Conservation (phyloP, 2,329 filamentous ascomycete genomes). For the Monilinia fructicola region DNA sequence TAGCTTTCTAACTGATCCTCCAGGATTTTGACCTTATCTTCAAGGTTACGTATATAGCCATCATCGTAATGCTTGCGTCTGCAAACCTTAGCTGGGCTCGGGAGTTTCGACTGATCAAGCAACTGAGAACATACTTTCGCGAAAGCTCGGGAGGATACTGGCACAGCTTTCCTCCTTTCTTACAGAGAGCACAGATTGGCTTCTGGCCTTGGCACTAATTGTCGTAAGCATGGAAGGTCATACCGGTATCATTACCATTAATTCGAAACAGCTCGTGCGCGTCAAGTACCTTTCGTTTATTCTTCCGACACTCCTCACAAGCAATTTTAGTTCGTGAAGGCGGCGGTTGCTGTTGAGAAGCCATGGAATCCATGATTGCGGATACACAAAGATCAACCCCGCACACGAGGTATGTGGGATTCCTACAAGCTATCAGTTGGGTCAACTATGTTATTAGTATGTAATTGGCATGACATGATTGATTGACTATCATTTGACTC, state of each 20-base stretch:
- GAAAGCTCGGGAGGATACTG: conserved; percentile 10
- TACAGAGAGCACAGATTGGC: conserved; percentile 4
- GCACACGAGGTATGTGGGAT: neutral
- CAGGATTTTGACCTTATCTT: conserved; percentile 2
- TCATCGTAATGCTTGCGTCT: conserved; percentile 4
- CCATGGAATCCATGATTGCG: conserved; percentile 3
- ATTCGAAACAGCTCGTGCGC: neutral
- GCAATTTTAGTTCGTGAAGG: neutral
- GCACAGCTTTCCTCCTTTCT: conserved; percentile 4
- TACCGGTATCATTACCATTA: neutral
- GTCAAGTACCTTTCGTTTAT: conserved; percentile 10
- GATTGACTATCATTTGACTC: neutral
- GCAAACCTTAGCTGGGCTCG: neutral
- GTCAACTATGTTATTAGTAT: neutral
- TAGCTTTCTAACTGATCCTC: neutral
- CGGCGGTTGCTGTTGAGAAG: neutral
- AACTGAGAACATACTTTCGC: conserved; percentile 8
- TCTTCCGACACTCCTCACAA: conserved; percentile 11
- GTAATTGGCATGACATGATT: neutral
- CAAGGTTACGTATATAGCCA: neutral
- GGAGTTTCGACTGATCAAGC: neutral
- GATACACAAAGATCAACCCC: neutral
- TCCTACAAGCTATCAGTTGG: neutral
- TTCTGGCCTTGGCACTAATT: conserved; percentile 8
- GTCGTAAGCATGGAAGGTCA: neutral